Percentiles rank a stretch among this genome's conserved stretches.
Evolutionary conservation across 805 yeast genomes (phyloP).

Genomic region (Candida arabinofermentans): DNA sequence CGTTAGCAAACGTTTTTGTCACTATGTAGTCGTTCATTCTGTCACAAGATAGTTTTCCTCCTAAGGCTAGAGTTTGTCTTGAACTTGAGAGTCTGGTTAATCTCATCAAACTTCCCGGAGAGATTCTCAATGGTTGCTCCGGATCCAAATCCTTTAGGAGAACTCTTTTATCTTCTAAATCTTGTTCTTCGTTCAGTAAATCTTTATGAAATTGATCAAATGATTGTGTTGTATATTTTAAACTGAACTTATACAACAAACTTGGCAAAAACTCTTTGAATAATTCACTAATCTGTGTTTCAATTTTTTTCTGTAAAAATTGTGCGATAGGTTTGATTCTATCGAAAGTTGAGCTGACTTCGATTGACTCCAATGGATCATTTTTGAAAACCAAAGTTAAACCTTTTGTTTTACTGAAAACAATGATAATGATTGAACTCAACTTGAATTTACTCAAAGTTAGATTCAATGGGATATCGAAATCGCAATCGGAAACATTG

Average conservation of each 20-base stretch:
- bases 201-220: conserved; percentile 35
- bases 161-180: conserved; percentile 34
- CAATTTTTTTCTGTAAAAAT: conserved; percentile 78
- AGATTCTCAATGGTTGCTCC: conserved; percentile 51
- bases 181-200: conserved; percentile 29
- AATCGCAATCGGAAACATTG: conserved; percentile 58
- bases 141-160: conserved; percentile 49
- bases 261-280: conserved; percentile 84
- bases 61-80: conserved; percentile 74
- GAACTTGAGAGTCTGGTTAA: conserved; percentile 66
- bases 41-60: conserved; percentile 35
- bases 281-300: conserved; percentile 70
- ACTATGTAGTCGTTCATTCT: conserved; percentile 30
- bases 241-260: conserved; percentile 69
- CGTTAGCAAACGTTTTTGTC: conserved; percentile 31
- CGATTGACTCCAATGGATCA: conserved; percentile 81
- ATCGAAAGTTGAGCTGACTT: conserved; percentile 84
- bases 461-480: conserved; percentile 75
- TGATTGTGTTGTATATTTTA: conserved; percentile 50
- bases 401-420: conserved; percentile 77
- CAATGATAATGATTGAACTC: conserved; percentile 80
- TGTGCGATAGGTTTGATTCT: conserved; percentile 79
- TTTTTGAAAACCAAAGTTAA: conserved; percentile 82
- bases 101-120: conserved; percentile 64
- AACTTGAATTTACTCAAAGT: conserved; percentile 67